phyloP scores from a whole-genome alignment of 108 stramenopile genomes.

The Aureococcus anophagefferens region DNA sequence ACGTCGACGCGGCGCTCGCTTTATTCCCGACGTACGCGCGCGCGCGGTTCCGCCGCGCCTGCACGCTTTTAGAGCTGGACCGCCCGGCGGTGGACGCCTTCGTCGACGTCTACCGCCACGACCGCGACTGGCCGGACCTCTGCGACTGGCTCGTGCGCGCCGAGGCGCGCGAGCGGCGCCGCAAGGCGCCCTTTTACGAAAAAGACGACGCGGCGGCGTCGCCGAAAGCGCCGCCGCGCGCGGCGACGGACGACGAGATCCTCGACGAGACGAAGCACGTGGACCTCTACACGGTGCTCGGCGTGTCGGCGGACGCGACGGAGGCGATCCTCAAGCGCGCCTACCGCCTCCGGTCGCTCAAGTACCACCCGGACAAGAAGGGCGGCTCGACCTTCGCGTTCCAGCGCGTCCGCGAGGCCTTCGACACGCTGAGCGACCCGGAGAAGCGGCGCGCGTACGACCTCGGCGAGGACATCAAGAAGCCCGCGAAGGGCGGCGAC shows the following conservation, averaged over 20 bases:
- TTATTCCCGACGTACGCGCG: background rate
- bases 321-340: conserved; percentile 12
- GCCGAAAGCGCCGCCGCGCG: background rate
- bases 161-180: background rate
- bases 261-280: background rate
- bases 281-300: conserved; percentile 20
- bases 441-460: conserved; percentile 21
- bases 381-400: conserved; percentile 7
- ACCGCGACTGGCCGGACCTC: background rate
- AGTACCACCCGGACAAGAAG: conserved; percentile 23
- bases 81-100: background rate
- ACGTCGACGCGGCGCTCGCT: background rate
- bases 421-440: conserved; percentile 24
- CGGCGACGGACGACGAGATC: background rate
- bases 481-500: background rate
- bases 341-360: conserved; percentile 14
- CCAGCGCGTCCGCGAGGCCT: conserved; percentile 15
- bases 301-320: conserved; percentile 17
- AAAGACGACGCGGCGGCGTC: background rate
- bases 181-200: too few species aligned
- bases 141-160: background rate
- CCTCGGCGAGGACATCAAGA: conserved; percentile 8
- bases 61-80: background rate
- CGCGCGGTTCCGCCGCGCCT: background rate
- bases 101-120: background rate